phyloP scores from a whole-genome alignment of 2,329 filamentous ascomycete genomes.

The Chrysosporium keratinophilum region DNA sequence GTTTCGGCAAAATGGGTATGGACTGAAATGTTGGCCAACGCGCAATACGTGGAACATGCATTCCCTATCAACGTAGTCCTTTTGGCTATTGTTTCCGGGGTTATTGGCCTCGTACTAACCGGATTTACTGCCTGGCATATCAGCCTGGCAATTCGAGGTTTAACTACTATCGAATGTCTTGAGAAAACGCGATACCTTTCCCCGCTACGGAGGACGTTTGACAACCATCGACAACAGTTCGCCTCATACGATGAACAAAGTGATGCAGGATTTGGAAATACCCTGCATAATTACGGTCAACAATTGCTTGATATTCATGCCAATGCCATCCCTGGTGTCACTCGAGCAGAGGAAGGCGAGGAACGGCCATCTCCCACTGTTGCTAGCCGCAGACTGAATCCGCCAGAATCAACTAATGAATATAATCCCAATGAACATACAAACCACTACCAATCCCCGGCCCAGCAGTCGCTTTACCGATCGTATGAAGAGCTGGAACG shows the following conservation, averaged over 20 bases:
- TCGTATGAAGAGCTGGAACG: conserved; percentile 50
- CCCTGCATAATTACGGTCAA: conserved; percentile 54
- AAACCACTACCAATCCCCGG: conserved; percentile 30
- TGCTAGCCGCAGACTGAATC: conserved; percentile 16
- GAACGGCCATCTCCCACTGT: conserved; percentile 36
- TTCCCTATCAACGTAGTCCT: conserved; percentile 88
- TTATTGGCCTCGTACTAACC: conserved; percentile 79
- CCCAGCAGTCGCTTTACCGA: conserved; percentile 36
- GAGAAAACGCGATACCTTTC: conserved; percentile 93
- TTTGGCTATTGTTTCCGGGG: conserved; percentile 73
- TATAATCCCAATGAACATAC: conserved; percentile 16
- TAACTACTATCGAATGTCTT: conserved; percentile 92
- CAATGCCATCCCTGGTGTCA: conserved; percentile 69
- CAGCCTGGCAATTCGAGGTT: conserved; percentile 62
- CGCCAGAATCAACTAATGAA: conserved; percentile 3
- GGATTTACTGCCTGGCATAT: conserved; percentile 92
- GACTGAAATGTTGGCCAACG: conserved; percentile 63
- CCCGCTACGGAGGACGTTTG: conserved; percentile 61
- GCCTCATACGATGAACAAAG: conserved; percentile 22
- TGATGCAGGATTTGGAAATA: conserved; percentile 27
- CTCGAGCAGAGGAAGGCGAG: conserved; percentile 72
- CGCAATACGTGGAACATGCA: conserved; percentile 60
- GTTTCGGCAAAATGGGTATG: conserved; percentile 74
- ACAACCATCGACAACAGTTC: conserved; percentile 48
- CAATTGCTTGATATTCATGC: conserved; percentile 73